Conservation (phyloP, 2,329 filamentous ascomycete genomes). For the Colletotrichum phormii region DNA sequence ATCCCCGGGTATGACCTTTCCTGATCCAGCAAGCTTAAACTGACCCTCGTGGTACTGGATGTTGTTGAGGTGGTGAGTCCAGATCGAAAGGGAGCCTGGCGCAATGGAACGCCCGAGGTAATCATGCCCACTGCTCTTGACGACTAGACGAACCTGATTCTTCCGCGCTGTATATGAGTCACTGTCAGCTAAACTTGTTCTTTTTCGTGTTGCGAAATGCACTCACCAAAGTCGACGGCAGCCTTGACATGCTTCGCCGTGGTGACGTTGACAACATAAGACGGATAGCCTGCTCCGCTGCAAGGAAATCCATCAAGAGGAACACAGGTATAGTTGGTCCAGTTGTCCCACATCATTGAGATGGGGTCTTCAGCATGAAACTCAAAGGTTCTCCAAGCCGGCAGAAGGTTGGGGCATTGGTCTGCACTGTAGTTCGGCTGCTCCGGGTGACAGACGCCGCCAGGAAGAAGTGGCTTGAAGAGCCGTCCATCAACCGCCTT, state of each 20-base stretch:
- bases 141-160: conserved; percentile 54
- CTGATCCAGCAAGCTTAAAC: conserved; percentile 2
- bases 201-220: background rate
- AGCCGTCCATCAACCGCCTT: conserved; percentile 55
- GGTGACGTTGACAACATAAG: conserved; percentile 50
- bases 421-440: conserved; percentile 45
- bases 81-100: conserved; percentile 64
- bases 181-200: conserved; percentile 38
- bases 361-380: conserved; percentile 51
- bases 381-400: conserved; percentile 34
- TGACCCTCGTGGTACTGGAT: conserved; percentile 7
- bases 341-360: conserved; percentile 54
- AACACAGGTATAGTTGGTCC: conserved; percentile 62
- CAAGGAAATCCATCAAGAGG: conserved; percentile 52
- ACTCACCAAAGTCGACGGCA: conserved; percentile 56
- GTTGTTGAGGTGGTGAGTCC: conserved; percentile 57
- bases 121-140: conserved; percentile 58
- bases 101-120: conserved; percentile 58
- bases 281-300: conserved; percentile 46
- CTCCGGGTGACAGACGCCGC: conserved; percentile 56
- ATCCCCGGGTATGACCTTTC: conserved; percentile 44
- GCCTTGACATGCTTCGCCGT: conserved; percentile 46
- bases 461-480: conserved; percentile 55
- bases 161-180: conserved; percentile 42
- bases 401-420: conserved; percentile 45